Evolutionary conservation across 2,329 filamentous ascomycete genomes (phyloP).

Genomic region (Fusarium sp.): DNA sequence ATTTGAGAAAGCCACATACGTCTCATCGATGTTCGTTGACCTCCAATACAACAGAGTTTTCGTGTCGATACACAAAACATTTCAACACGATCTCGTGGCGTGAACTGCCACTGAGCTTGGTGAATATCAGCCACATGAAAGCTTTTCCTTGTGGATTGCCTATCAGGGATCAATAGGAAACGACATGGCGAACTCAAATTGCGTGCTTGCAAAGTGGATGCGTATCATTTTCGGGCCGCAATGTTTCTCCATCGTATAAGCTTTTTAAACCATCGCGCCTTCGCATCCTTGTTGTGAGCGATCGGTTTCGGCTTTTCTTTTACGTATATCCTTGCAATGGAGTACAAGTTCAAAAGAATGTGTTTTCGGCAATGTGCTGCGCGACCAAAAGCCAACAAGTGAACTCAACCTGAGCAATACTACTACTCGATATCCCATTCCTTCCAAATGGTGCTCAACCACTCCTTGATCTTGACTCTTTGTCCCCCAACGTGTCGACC

Average conservation of each 20-base stretch:
- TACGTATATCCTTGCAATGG: background rate
- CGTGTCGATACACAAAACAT: background rate
- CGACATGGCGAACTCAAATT: conserved; percentile 15
- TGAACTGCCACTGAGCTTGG: background rate
- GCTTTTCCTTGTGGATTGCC: background rate
- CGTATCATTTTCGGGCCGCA: background rate
- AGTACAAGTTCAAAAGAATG: no score
- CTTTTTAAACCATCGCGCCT: conserved; percentile 27
- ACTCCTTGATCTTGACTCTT: background rate
- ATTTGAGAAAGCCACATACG: background rate
- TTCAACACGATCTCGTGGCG: background rate
- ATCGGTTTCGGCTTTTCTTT: background rate
- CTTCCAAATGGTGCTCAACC: background rate
- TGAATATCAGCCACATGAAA: background rate
- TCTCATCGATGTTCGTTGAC: background rate
- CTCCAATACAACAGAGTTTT: background rate
- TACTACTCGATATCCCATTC: background rate
- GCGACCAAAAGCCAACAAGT: no score
- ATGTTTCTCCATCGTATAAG: conserved; percentile 14
- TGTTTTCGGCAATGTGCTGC: background rate
- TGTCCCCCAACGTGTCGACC: accelerated
- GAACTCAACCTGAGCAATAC: background rate
- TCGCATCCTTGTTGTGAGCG: background rate
- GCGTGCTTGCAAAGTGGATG: conserved; percentile 26
- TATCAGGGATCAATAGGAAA: background rate